These are phyloP conservation scores for Botrytis cinerea DNA, from an alignment of 2,329 filamentous ascomycete species.

Conservation along the genomic window DNA sequence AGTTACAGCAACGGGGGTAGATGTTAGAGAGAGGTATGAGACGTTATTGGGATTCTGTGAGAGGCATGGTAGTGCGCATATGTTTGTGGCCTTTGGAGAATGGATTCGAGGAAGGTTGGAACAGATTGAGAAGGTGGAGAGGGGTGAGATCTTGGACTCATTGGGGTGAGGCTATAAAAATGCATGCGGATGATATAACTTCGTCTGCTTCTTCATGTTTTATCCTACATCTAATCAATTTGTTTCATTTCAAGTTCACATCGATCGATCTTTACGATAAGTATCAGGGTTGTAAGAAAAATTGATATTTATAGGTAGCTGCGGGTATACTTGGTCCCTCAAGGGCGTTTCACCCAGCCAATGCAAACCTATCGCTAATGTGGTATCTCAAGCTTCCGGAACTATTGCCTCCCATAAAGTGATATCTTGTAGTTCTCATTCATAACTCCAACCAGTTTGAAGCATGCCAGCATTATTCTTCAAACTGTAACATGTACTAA, in stretches of 20 bases:
- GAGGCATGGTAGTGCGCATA: constrained; percentile 44
- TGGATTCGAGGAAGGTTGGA: constrained; percentile 46
- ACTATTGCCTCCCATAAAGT: not conserved
- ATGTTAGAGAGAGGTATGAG: constrained; percentile 45
- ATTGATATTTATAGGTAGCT: not conserved
- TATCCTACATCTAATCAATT: too few relatives aligned
- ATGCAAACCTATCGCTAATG: not conserved
- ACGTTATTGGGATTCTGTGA: constrained; percentile 48
- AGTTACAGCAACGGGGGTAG: constrained; percentile 36
- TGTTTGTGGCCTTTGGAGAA: constrained; percentile 50
- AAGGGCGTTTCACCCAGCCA: not conserved
- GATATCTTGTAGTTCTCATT: not conserved
- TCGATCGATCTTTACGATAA: not conserved
- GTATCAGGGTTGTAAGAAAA: not conserved
- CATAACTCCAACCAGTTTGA: not conserved
- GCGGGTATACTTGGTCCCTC: not conserved
- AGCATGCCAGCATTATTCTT: constrained; percentile 7
- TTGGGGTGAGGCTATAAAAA: not conserved
- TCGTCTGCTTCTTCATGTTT: not conserved
- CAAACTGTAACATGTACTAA: not conserved
- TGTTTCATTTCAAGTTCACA: not conserved
- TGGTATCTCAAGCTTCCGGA: not conserved
- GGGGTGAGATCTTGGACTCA: not conserved
- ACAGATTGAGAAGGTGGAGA: constrained; percentile 11
- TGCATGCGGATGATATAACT: not conserved